Percentiles rank a stretch among this genome's conserved stretches.
phyloP scores from a whole-genome alignment of 495 filamentous ascomycete species.

The Neurospora sp. region DNA sequence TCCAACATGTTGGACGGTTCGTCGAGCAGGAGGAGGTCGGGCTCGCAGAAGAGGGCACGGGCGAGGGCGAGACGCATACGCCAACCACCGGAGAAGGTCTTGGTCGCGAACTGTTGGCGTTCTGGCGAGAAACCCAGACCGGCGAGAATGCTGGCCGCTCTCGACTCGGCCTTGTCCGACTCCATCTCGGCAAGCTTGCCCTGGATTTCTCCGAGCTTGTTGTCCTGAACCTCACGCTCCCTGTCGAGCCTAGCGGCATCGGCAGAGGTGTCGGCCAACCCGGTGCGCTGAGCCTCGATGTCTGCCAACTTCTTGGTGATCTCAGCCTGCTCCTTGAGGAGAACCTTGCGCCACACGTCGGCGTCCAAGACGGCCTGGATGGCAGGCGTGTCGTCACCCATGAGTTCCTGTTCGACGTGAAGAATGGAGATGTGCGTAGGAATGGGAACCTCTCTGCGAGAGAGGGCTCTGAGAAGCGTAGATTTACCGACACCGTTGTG shows the following conservation, averaged over 20 bases:
- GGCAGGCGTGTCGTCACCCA: conserved; percentile 90
- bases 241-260: conserved; percentile 77
- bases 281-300: conserved; percentile 68
- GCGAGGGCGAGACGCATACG: conserved; percentile 95
- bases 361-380: conserved; percentile 94
- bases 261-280: conserved; percentile 74
- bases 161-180: conserved; percentile 92
- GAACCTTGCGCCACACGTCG: conserved; percentile 96
- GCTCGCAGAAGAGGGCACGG: conserved; percentile 95
- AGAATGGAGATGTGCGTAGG: conserved; percentile 97
- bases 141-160: conserved; percentile 90
- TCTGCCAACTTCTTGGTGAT: conserved; percentile 67
- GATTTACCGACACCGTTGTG: conserved; percentile 99
- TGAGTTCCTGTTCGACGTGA: conserved; percentile 97
- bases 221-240: conserved; percentile 81
- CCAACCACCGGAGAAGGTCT: conserved; percentile 99
- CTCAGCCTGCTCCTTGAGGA: conserved; percentile 85
- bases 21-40: conserved; percentile 90
- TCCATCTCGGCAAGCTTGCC: conserved; percentile 96
- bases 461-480: conserved; percentile 83
- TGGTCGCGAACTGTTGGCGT: conserved; percentile 84
- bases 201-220: conserved; percentile 82
- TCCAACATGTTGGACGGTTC: conserved; percentile 99
- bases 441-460: conserved; percentile 85
- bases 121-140: conserved; percentile 95